Percentiles rank a stretch among this genome's conserved stretches.
Evolutionary conservation across 169 alveolate species (phyloP).

Genomic region (Theileria equi): DNA sequence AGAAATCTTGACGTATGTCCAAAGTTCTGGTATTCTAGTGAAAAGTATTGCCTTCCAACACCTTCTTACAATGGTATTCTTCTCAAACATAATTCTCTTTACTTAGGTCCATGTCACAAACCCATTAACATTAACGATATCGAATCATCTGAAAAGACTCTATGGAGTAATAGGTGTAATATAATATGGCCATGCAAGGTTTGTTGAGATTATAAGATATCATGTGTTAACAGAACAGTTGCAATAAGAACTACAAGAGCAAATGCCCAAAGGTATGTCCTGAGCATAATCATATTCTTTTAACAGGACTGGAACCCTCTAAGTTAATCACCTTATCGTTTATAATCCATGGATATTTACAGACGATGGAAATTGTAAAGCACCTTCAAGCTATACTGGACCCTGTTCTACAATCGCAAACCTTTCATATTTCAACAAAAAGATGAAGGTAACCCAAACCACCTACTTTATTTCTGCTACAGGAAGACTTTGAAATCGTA

Average conservation of each 20-base stretch:
- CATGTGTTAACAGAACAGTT: too few species aligned
- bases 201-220: too few species aligned
- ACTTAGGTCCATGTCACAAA: conserved; percentile 18
- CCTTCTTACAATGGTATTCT: conserved; percentile 29
- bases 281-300: background rate
- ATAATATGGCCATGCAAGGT: conserved; percentile 48
- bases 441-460: conserved; percentile 37
- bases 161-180: conserved; percentile 57
- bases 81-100: background rate
- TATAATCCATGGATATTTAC: background rate
- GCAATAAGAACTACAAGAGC: conserved; percentile 15
- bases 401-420: conserved; percentile 54
- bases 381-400: conserved; percentile 49
- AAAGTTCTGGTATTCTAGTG: conserved; percentile 18
- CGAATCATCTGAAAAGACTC: conserved; percentile 23
- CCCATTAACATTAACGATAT: conserved; percentile 6
- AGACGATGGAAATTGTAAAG: conserved; percentile 40
- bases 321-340: background rate
- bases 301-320: conserved; percentile 45
- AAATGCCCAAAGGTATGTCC: conserved; percentile 51
- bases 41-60: conserved; percentile 29
- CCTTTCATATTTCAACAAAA: conserved; percentile 28
- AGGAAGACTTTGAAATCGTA: conserved; percentile 40
- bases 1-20: conserved; percentile 30
- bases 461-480: background rate